Evolutionary conservation across 108 stramenopile genomes (phyloP).

Genomic region (Chaetoceros tenuissimus): DNA sequence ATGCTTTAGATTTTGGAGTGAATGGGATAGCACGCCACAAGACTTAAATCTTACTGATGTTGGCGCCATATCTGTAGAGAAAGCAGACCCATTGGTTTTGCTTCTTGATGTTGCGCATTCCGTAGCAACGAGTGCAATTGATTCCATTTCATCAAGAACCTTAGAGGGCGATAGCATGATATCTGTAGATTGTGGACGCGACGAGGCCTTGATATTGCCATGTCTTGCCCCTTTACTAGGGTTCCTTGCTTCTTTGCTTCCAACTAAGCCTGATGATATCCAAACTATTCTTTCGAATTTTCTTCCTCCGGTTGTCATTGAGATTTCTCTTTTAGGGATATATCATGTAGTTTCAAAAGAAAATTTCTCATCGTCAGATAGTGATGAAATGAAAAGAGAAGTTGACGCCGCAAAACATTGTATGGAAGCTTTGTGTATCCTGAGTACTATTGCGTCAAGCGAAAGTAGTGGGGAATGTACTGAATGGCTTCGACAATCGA

Average conservation of each 20-base stretch:
- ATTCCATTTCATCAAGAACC: not conserved
- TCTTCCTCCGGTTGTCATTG: not conserved
- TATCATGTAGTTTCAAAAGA: not conserved
- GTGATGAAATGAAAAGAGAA: not conserved
- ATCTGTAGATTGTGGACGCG: conserved; percentile 2
- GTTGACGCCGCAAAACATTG: not conserved
- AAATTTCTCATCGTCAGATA: not conserved
- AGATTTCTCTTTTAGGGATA: not conserved
- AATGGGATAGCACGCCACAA: conserved; percentile 36
- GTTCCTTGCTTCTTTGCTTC: conserved; percentile 5
- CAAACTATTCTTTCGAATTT: not conserved
- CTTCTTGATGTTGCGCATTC: conserved; percentile 48
- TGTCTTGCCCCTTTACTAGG: conserved; percentile 7
- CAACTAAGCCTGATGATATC: not conserved
- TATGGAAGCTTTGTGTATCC: not conserved
- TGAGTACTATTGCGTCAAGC: not conserved
- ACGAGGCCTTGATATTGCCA: not conserved
- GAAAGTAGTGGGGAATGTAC: not conserved
- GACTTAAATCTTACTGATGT: conserved; percentile 8
- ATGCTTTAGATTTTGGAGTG: conserved; percentile 47
- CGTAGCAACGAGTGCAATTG: conserved; percentile 26
- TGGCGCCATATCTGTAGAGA: not conserved
- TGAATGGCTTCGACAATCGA: not conserved
- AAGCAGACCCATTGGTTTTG: conserved; percentile 32
- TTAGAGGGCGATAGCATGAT: conserved; percentile 5